Evolutionary conservation across 108 stramenopile genomes (phyloP), one percentile per base, ranked within the genome.

Genomic region (Fragilaria crotonensis): DNA sequence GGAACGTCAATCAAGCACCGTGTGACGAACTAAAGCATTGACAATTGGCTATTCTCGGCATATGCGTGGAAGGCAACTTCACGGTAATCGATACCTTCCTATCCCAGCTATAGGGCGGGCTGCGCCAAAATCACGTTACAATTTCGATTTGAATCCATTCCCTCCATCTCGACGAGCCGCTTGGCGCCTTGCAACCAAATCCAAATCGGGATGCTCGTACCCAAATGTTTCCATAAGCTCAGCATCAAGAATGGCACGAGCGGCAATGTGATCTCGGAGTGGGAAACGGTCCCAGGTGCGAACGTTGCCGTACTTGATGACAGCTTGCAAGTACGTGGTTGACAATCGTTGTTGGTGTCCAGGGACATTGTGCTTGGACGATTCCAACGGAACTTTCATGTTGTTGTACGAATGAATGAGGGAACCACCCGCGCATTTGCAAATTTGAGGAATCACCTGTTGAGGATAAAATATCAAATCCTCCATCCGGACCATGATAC

Each of bases 401-500:
- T 7, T 14, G 7, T 41, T 14, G 7, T 14, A 7, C n/a, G n/a
- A n/a, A 41, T 41, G 36, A 74, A 66, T 11, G 9, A 72, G 50
- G 21, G 26, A 26, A 2, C 78, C 86, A 1, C 90, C 90, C 23
- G 73, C 81, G 63, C 90, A 91, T 32, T 77, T 62, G 52, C 84
- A 87, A 30, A 87, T 59, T 23, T 60, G 47, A 46, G 56, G 48
- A 33, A 83, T 79, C n/a, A 85, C 79, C 33, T 75, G 44, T 20
- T 70, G 47, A 11, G 82, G 79, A 62, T 80, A 71, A 68, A 87
- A 83, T 7, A 83, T 62, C 47, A 86, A 69, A 66, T 91, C 90
- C 59, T 91, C 89, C 54, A 86, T 81, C 31, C 89, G 79, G 19
- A 90, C 63, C 51, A 87, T 79, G 11, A 87, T 36, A 5, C 57